A percentile compares a stretch with the other conserved stretches of the same genome.
These are phyloP conservation scores for Uncinocarpus reesii DNA, from an alignment of 2,329 filamentous ascomycete species.

Conservation along the genomic window DNA sequence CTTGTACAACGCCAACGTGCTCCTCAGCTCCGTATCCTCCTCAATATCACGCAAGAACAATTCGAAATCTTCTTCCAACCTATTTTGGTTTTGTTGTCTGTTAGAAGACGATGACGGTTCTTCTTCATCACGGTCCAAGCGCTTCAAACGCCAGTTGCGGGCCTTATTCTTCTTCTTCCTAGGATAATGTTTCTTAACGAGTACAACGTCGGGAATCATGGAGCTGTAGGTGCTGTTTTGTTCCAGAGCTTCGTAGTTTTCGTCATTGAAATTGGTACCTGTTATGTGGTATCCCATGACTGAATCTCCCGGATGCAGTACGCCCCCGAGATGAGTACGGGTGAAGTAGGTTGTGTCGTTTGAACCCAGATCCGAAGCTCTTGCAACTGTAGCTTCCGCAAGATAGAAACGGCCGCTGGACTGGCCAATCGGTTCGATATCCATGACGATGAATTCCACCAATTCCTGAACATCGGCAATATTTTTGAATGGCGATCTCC, in stretches of 20 bases:
- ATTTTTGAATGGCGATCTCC: constrained; percentile 75
- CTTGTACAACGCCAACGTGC: constrained; percentile 80
- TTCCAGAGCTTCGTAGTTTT: constrained; percentile 73
- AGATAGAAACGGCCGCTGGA: constrained; percentile 73
- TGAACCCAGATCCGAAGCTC: constrained; percentile 71
- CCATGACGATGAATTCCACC: constrained; percentile 87
- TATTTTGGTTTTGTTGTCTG: constrained; percentile 59
- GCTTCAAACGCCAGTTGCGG: constrained; percentile 89
- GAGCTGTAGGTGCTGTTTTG: constrained; percentile 62
- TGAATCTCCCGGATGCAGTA: constrained; percentile 81
- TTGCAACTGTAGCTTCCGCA: constrained; percentile 78
- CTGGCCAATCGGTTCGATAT: constrained; percentile 70
- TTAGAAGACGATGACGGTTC: constrained; percentile 20
- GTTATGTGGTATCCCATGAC: constrained; percentile 88
- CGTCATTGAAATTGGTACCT: constrained; percentile 87
- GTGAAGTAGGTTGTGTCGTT: constrained; percentile 86
- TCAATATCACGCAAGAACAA: constrained; percentile 95
- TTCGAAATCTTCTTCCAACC: constrained; percentile 91
- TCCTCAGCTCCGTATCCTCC: constrained; percentile 79
- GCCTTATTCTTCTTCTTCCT: constrained; percentile 71
- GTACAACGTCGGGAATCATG: constrained; percentile 77
- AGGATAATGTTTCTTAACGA: constrained; percentile 95
- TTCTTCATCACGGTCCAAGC: constrained; percentile 85
- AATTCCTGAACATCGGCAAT: constrained; percentile 76
- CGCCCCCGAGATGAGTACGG: constrained; percentile 75